A percentile compares a stretch with the other conserved stretches of the same genome.
Evolutionary conservation across 2,329 filamentous ascomycete genomes (phyloP).

Genomic region (Sarocladiaceae sp.): DNA sequence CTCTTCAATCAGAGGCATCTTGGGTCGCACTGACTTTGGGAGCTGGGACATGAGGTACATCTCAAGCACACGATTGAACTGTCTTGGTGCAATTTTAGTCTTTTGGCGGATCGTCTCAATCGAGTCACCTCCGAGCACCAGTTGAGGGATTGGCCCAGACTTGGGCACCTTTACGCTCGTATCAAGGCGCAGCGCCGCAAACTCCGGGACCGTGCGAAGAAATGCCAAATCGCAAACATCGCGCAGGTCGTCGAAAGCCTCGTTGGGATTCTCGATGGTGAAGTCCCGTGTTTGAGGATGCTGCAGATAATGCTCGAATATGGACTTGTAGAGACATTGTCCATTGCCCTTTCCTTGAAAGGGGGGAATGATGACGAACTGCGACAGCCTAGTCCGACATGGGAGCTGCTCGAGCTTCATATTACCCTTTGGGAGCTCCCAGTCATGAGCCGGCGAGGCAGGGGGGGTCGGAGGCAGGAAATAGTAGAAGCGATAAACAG

Average conservation of each 20-base stretch:
- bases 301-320: slow-evolving; percentile 66
- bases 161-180: slow-evolving; percentile 43
- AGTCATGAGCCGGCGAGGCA: slow-evolving; percentile 31
- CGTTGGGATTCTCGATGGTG: slow-evolving; percentile 91
- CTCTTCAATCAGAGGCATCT: slow-evolving; percentile 43
- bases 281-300: slow-evolving; percentile 72
- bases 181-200: slow-evolving; percentile 53
- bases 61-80: slow-evolving; percentile 71
- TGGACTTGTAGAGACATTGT: slow-evolving; percentile 72
- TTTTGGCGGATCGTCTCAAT: slow-evolving; percentile 54
- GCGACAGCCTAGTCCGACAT: slow-evolving; percentile 80
- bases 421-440: slow-evolving; percentile 41
- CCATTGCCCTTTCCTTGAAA: slow-evolving; percentile 82
- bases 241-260: slow-evolving; percentile 75
- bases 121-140: slow-evolving; percentile 54
- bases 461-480: slow-evolving; percentile 47
- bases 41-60: slow-evolving; percentile 67
- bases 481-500: slow-evolving; percentile 81
- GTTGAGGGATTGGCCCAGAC: slow-evolving; percentile 39
- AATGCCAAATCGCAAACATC: slow-evolving; percentile 69
- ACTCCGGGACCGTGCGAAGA: slow-evolving; percentile 56
- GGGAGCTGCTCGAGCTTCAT: slow-evolving; percentile 58
- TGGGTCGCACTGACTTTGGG: slow-evolving; percentile 51
- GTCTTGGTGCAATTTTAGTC: slow-evolving; percentile 70
- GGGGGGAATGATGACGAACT: slow-evolving; percentile 86